phyloP scores from a whole-genome alignment of 2,329 filamentous ascomycete genomes.

The Penicillium sp. region DNA sequence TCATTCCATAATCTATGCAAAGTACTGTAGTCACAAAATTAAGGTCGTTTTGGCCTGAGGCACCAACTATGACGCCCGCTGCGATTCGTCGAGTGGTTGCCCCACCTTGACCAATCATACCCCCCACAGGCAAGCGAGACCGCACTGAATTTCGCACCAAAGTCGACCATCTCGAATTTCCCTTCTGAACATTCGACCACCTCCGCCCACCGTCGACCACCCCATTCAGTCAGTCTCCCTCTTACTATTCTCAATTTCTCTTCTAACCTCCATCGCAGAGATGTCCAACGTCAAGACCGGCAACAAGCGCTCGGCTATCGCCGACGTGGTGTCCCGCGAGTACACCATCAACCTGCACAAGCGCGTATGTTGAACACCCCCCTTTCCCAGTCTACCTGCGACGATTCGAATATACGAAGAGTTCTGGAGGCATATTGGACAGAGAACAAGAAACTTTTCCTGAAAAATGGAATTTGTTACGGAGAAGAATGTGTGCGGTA shows the following conservation, averaged over 20 bases:
- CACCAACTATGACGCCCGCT: background rate
- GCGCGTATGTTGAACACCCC: conserved; percentile 71
- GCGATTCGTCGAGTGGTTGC: background rate
- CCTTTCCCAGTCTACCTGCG: conserved; percentile 20
- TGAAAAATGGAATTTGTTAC: conserved; percentile 23
- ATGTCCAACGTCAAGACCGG: conserved; percentile 68
- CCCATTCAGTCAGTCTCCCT: conserved; percentile 38
- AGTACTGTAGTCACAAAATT: background rate
- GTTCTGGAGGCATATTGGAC: conserved; percentile 33
- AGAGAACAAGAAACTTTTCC: conserved; percentile 32
- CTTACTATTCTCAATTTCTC: background rate
- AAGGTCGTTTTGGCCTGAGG: background rate
- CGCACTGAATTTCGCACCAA: conserved; percentile 38
- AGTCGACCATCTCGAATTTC: conserved; percentile 30
- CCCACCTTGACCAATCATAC: conserved; percentile 29
- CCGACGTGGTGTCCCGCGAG: conserved; percentile 98
- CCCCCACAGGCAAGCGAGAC: conserved; percentile 36
- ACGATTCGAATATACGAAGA: conserved; percentile 24
- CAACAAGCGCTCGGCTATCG: conserved; percentile 93
- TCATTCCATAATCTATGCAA: background rate
- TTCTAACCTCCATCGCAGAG: conserved; percentile 45
- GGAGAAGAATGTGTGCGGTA: conserved; percentile 20
- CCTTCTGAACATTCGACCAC: conserved; percentile 36
- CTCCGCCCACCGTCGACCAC: conserved; percentile 42
- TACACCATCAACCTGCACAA: conserved; percentile 99